Evolutionary conservation across 108 stramenopile genomes (phyloP).

Genomic region (Skeletonema costatum): DNA sequence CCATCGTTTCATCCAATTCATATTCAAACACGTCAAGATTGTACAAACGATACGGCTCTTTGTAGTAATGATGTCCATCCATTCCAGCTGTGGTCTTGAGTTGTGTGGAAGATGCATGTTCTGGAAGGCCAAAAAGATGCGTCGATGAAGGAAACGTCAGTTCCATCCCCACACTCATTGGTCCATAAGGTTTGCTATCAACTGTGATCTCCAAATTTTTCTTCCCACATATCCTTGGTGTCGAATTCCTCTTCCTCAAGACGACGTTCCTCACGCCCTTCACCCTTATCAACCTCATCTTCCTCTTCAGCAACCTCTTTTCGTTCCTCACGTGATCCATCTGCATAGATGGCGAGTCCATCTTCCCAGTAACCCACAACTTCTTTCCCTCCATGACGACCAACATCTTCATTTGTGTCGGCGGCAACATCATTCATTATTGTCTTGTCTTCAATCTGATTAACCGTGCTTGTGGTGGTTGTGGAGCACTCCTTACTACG

Average conservation of each 20-base stretch:
- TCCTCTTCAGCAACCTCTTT: slow-evolving; percentile 33
- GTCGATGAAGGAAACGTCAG: slow-evolving; percentile 81
- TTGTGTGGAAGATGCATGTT: slow-evolving; percentile 92
- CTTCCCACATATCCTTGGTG: slow-evolving; percentile 91
- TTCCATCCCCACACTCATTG: slow-evolving; percentile 96
- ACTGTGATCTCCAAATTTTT: slow-evolving; percentile 89
- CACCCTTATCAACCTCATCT: slow-evolving; percentile 52
- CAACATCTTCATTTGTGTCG: slow-evolving; percentile 35
- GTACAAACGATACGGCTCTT: slow-evolving; percentile 98
- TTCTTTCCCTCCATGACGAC: slow-evolving; percentile 74
- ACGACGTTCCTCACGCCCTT: slow-evolving; percentile 61
- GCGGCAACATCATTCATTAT: slow-evolving; percentile 11
- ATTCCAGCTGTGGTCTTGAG: slow-evolving; percentile 84
- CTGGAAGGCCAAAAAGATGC: slow-evolving; percentile 95
- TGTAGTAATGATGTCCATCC: slow-evolving; percentile 67
- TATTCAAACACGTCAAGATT: slow-evolving; percentile 99
- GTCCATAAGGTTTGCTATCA: slow-evolving; percentile 92
- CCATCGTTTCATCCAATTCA: slow-evolving; percentile 98
- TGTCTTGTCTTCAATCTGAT: slow-evolving; percentile 38
- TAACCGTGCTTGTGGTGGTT: slow-evolving; percentile 6
- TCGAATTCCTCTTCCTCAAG: slow-evolving; percentile 65
- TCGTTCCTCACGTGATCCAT: slow-evolving; percentile 84
- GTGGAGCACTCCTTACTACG: slow-evolving; percentile 48
- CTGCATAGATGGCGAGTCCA: slow-evolving; percentile 89
- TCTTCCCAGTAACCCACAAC: slow-evolving; percentile 94